Base-by-base conservation (phyloP, 495 filamentous ascomycete species). In the Polyplosphaeria fusca region DNA sequence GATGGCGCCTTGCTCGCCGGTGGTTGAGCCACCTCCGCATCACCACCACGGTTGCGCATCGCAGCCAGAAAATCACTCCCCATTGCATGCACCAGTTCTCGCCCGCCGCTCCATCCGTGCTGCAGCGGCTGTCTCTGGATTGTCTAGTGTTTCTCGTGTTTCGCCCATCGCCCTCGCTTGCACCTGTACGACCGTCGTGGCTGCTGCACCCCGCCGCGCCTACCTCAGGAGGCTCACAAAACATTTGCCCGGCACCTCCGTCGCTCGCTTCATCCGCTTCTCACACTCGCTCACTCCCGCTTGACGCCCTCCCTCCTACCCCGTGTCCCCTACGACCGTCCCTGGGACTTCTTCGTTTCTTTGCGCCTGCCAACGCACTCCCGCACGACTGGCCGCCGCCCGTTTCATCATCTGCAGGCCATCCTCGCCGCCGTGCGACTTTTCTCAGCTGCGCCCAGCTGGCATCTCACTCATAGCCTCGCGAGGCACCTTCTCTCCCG, bases 201-300 rank as follows among this genome's bases (percentile, higher is more conserved):
- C n/a, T n/a, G n/a, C 46, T 49, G 4, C 24, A 24, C 46, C 48
- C 32, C 16, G 35, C 30, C 23, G 7, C 48, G 48, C 24, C 30
- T 39, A 45, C 47, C 40, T 59, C 55, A 59, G 55, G 55, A 59
- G 55, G 37, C 28, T 52, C 41, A 25, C 47, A 59, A 39, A n/a
- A 45, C 45, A 43, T 35, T 52, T 45, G 55, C 14, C 47, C 13
- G 41, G 46, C n/a, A 47, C 55, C 55, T 19, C 27, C 55, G 46
- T 47, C 40, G 42, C 47, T 38, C 28, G 18, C 46, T 28, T n/a
- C n/a, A 18, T 48, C 22, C 19, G 32, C 55, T 50, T 49, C 55
- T 25, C 22, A 58, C 55, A 26, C 48, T 52, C 55, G 47, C 55
- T 52, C 37, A 13, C 5, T 14, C 47, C 13, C 32, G 27, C 38